These are phyloP conservation scores for Gardenia jasminoides DNA, from an alignment of 257 asterid species.

Conservation along the genomic window DNA sequence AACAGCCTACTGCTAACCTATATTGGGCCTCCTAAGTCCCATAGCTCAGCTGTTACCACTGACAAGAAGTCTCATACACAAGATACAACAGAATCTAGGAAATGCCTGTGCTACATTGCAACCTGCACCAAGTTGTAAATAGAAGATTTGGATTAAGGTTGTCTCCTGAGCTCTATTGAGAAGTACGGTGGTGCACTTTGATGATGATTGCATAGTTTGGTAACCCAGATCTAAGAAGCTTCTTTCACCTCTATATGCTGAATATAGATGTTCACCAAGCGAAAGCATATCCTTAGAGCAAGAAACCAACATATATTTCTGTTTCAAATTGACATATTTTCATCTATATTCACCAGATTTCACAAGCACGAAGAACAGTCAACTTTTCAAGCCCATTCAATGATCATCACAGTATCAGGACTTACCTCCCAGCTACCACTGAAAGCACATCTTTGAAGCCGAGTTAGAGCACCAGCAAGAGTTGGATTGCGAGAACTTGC, in stretches of 20 bases:
- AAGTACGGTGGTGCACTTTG: neutral
- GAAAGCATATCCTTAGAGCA: neutral
- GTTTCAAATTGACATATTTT: neutral
- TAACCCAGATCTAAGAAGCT: neutral
- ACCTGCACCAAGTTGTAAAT: neutral
- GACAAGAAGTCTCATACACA: neutral
- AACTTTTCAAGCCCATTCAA: slow-evolving; percentile 8
- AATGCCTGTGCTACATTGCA: too few relatives aligned
- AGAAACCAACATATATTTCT: neutral
- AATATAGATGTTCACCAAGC: neutral
- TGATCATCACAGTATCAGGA: neutral
- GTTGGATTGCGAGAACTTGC: slow-evolving; percentile 99
- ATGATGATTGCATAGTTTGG: neutral
- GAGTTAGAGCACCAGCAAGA: slow-evolving; percentile 94
- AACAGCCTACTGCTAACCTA: neutral
- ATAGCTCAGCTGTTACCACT: neutral
- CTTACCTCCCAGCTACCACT: slow-evolving; percentile 99
- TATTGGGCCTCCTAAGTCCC: neutral
- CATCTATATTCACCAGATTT: neutral
- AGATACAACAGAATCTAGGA: neutral
- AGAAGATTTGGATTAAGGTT: neutral
- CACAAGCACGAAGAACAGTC: neutral
- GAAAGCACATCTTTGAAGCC: slow-evolving; percentile 97
- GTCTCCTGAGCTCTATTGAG: neutral
- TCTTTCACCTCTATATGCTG: neutral